Percentiles rank a stretch among this genome's conserved stretches.
Evolutionary conservation across 1,284 basidiomycete genomes (phyloP).

Genomic region (Microbotryomycetes sp.): DNA sequence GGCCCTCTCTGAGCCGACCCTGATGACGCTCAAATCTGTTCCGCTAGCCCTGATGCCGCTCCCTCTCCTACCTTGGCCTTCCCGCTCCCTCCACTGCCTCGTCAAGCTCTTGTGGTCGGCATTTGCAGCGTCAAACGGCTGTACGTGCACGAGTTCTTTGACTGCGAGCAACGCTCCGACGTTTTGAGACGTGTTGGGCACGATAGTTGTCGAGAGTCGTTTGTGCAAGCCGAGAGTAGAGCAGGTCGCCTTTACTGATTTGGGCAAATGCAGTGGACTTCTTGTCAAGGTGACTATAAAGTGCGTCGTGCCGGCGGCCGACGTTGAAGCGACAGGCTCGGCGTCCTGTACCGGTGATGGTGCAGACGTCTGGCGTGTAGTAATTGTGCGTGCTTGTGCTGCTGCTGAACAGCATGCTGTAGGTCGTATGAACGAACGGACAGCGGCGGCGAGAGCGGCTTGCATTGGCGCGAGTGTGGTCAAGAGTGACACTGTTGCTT

Average conservation of each 20-base stretch:
- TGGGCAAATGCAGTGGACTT: slow-evolving; percentile 20
- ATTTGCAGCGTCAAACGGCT: not conserved
- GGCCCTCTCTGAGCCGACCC: slow-evolving; percentile 26
- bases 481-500: no score
- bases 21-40: slow-evolving; percentile 6
- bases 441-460: not conserved
- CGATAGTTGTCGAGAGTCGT: slow-evolving; percentile 24
- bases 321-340: not conserved
- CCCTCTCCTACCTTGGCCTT: slow-evolving; percentile 19
- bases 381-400: not conserved
- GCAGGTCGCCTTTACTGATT: not conserved
- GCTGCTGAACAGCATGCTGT: not conserved
- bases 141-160: slow-evolving; percentile 27
- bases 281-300: slow-evolving; percentile 29
- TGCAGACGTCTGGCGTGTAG: not conserved
- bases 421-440: not conserved
- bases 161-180: slow-evolving; percentile 17
- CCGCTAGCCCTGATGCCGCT: slow-evolving; percentile 12
- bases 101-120: not conserved
- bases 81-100: slow-evolving; percentile 11
- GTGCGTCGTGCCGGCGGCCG: slow-evolving; percentile 9
- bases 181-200: slow-evolving; percentile 18
- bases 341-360: not conserved
- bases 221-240: slow-evolving; percentile 22
- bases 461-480: not conserved